Base-by-base conservation (phyloP, 1,284 basidiomycete genomes). In the Moniliella sp. region DNA sequence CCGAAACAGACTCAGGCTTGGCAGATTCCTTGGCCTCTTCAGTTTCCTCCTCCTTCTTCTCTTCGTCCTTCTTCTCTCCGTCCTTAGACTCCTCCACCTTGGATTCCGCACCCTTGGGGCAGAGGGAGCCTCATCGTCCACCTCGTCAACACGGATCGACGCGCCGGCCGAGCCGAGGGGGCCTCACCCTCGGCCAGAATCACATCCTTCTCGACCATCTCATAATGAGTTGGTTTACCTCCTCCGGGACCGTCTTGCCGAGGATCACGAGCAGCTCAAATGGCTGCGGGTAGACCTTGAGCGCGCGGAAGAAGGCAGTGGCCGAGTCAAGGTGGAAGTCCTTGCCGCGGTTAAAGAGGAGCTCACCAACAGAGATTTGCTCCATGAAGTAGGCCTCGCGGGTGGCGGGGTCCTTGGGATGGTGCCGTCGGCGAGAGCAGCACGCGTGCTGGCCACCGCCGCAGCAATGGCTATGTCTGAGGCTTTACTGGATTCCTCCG, bases 211-310 rank as follows among this genome's bases (percentile, higher is more conserved):
- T 76, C 75, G 48, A 77, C 77, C 62, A 91, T 66, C 52, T 73
- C 72, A 91, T 76, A 42, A 97, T 71, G 43, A 88, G 67, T 70
- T 78, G 76, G 65, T 91, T 86, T 38, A 93, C 71, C 29, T 77
- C 72, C 34, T 73, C 70, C 8, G 82, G 80, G 28, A 88, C 73
- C 27, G 83, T 84, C 65, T 80, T 79, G 65, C 93, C 75, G 61
- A 91, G 91, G 52, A 93, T 62, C 50, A 57, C 50, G 40, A 61
- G 50, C 44, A 93, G 72, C 61, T 93, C 84, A 27, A 83, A 72
- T 7, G 83, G 82, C 30, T 77, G 73, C 35, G 86, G 88, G 66
- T 94, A 97, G 28, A 91, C 84, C 37, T 80, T 73, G 42, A 94
- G 72, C 4, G 83, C 88, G 38, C 79, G 73, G 70, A 76, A 94